phyloP scores from a whole-genome alignment of 106 monocot genomes.

The Cymbidium sinense region DNA sequence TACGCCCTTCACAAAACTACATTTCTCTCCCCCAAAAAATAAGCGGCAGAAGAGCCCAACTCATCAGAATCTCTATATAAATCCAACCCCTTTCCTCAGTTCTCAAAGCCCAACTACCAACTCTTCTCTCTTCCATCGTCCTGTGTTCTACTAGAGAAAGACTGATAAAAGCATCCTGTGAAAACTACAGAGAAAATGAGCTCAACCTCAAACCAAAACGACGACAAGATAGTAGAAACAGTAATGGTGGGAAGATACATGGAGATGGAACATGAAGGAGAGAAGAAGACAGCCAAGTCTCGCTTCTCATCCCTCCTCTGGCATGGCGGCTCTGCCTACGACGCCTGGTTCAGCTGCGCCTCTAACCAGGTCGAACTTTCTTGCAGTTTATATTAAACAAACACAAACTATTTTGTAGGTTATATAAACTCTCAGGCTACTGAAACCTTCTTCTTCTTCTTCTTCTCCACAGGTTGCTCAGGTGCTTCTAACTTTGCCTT shows the following conservation, averaged over 20 bases:
- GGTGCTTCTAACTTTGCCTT: slow-evolving; percentile 65
- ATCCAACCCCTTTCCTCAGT: neutral
- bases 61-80: slow-evolving; percentile 1
- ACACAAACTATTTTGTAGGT: too few species aligned
- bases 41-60: neutral
- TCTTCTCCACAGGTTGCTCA: slow-evolving; percentile 49
- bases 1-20: too few species aligned
- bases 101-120: neutral
- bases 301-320: slow-evolving; percentile 58
- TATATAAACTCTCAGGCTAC: too few species aligned
- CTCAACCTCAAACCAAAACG: slow-evolving; percentile 17
- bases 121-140: neutral
- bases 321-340: slow-evolving; percentile 75
- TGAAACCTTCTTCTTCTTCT: neutral
- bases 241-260: slow-evolving; percentile 57
- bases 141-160: neutral
- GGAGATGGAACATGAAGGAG: slow-evolving; percentile 66
- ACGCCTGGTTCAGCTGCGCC: slow-evolving; percentile 81
- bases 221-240: slow-evolving; percentile 54
- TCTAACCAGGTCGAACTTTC: slow-evolving; percentile 57
- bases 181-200: slow-evolving; percentile 12
- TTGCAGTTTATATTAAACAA: too few species aligned
- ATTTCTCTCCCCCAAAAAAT: too few species aligned
- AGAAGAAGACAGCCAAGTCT: slow-evolving; percentile 36
- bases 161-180: neutral